phyloP scores from a whole-genome alignment of 768 basidiomycete species.

The Coprinopsis cinerea region DNA sequence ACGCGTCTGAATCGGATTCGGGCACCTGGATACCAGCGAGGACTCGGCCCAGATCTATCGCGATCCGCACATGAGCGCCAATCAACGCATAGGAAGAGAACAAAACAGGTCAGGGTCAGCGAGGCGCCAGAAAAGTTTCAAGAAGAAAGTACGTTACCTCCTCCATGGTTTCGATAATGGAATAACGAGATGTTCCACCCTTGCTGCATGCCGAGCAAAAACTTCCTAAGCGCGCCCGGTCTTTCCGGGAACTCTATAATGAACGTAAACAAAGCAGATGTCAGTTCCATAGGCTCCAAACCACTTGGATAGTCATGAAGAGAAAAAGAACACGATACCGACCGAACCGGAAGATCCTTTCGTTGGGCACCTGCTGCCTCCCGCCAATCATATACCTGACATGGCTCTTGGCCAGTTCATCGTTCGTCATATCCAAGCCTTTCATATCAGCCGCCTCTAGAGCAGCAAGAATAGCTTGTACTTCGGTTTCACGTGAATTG shows the following conservation, averaged over 20 bases:
- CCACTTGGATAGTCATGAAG: constrained; percentile 2
- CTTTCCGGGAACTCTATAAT: constrained; percentile 89
- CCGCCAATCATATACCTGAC: constrained; percentile 95
- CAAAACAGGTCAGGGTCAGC: too few species aligned
- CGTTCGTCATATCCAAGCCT: constrained; percentile 85
- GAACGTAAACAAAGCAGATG: too few species aligned
- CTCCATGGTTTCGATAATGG: constrained; percentile 97
- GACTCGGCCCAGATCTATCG: constrained; percentile 83
- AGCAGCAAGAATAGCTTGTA: constrained; percentile 52
- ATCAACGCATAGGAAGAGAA: background rate
- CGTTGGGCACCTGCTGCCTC: constrained; percentile 65
- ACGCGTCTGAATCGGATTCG: constrained; percentile 53
- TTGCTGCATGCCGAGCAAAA: constrained; percentile 73
- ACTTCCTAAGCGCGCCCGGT: constrained; percentile 85
- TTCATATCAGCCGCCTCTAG: constrained; percentile 71
- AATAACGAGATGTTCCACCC: constrained; percentile 96
- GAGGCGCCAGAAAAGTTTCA: background rate
- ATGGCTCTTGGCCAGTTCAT: constrained; percentile 95
- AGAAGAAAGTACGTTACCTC: constrained; percentile 43
- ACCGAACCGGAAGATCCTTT: constrained; percentile 93
- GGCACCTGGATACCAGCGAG: constrained; percentile 94
- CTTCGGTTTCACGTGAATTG: constrained; percentile 52
- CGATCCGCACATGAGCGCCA: background rate
- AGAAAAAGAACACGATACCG: constrained; percentile 27
- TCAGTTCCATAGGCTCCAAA: background rate